Base-by-base conservation (phyloP, 768 basidiomycete species). In the Collybia sordida region DNA sequence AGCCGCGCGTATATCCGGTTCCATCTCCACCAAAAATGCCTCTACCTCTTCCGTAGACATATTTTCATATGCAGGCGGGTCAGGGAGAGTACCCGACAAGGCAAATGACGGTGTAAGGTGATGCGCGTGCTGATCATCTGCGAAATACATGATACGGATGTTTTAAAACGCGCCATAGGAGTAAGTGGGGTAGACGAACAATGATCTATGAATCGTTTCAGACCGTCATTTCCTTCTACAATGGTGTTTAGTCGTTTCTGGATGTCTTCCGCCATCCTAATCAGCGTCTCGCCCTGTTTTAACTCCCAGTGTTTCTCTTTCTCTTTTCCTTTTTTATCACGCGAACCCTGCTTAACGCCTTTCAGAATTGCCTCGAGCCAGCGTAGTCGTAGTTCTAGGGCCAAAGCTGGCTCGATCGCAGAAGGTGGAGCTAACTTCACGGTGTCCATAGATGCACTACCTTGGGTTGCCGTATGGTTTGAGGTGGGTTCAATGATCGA, bases 331-430 rank as follows among this genome's bases (percentile, higher is more conserved):
- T 64, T 72, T 36, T 59, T 51, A 40, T 65, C 66, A 50, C 49
- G 45, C 47, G 63, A 47, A 36, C 79, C 74, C 41, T 76, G 77
- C 43, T 77, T 78, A 18, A 85, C 76, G 35, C 90, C 91, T 35
- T 83, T 64, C 2, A 92, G 69, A 44, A 93, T 71, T 15, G 88
- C 88, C 62, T 92, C 91, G 1, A 93, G 72, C 88, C 88, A 90
- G 49, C 87, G 74, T 28, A 93, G 63, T 1, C 91, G 79, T 18
- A 93, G 71, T 57, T 92, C 85, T 9, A 93, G 69, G 2, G 91
- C 86, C 12, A 89, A 71, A 0, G 66, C 66, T 4, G 91, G 85
- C 27, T 86, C 80, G 39, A 93, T 83, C 19, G 71, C 61, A 2
- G 66, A 45, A 14, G 64, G 55, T 6, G 50, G 52, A 21, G 42